Evolutionary conservation across 352 stramenopile genomes (phyloP).

Genomic region (Phytophthora sp.): DNA sequence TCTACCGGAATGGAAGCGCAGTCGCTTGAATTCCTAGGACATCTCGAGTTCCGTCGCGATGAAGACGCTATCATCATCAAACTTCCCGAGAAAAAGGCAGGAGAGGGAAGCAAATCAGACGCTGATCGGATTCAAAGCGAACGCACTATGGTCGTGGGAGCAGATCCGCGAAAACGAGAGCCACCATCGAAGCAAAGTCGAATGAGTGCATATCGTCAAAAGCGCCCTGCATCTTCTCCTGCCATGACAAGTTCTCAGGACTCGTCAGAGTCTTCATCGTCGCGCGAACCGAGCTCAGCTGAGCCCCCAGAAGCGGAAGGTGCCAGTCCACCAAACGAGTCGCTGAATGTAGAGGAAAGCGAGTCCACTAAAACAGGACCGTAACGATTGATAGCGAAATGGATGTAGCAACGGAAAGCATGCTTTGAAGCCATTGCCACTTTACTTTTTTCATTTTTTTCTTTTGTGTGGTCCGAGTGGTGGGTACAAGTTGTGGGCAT

Average conservation of each 20-base stretch:
- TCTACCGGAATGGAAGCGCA: conserved; percentile 46
- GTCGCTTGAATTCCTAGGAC: conserved; percentile 46
- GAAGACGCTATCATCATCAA: conserved; percentile 74
- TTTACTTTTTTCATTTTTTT: conserved; percentile 31
- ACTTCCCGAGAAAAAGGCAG: conserved; percentile 53
- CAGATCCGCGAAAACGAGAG: conserved; percentile 8
- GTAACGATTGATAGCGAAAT: too few species aligned
- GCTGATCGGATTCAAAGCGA: conserved; percentile 25
- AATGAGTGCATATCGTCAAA: conserved; percentile 9
- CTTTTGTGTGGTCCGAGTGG: conserved; percentile 2
- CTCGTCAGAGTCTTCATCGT: neutral
- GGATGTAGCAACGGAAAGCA: too few species aligned
- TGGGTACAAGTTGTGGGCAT: neutral
- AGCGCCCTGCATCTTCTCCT: conserved; percentile 21
- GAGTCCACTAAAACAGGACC: too few species aligned
- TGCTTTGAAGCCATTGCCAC: too few species aligned
- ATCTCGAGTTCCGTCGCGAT: conserved; percentile 68
- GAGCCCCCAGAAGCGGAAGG: neutral
- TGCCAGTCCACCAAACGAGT: neutral
- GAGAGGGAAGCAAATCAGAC: neutral
- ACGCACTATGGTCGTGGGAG: conserved; percentile 20
- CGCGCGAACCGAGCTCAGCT: neutral
- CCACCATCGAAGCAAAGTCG: neutral
- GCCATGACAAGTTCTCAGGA: neutral
- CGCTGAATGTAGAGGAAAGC: neutral